A percentile compares a stretch with the other conserved stretches of the same genome.
phyloP scores from a whole-genome alignment of 805 yeast genomes.

The Zygotorulaspora florentina region DNA sequence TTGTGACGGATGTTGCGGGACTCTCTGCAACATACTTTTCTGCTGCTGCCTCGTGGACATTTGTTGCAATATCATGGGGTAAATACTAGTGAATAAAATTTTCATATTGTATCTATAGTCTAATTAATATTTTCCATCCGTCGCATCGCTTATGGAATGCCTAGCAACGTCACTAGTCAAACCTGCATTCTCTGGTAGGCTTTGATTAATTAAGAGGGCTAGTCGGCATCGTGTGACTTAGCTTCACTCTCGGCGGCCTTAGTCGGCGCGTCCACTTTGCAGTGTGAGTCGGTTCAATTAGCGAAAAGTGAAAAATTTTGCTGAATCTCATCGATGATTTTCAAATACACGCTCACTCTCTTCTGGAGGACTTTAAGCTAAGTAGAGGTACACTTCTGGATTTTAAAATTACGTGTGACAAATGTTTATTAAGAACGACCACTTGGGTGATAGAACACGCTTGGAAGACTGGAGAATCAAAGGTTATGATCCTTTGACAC shows the following conservation, averaged over 20 bases:
- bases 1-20: slow-evolving; percentile 16
- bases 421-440: slow-evolving; percentile 83
- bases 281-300: not conserved
- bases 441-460: slow-evolving; percentile 78
- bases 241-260: too few species aligned
- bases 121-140: too few species aligned
- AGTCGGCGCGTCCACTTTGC: not conserved
- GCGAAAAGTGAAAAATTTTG: slow-evolving; percentile 8
- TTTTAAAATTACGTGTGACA: not conserved
- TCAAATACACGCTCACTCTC: not conserved
- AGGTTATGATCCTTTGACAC: slow-evolving; percentile 93
- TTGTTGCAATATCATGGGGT: slow-evolving; percentile 11
- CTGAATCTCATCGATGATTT: not conserved
- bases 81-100: not conserved
- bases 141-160: too few species aligned
- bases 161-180: too few species aligned
- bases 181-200: too few species aligned
- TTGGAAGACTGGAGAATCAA: slow-evolving; percentile 73
- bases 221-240: too few species aligned
- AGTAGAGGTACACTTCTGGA: not conserved
- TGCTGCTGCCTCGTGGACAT: slow-evolving; percentile 18
- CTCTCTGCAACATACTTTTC: slow-evolving; percentile 14
- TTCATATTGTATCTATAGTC: not conserved
- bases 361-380: not conserved
- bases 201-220: too few species aligned